A percentile compares a stretch with the other conserved stretches of the same genome.
These are phyloP conservation scores for Spiraea crenata DNA, from an alignment of 331 rosid genomes.

Conservation along the genomic window DNA sequence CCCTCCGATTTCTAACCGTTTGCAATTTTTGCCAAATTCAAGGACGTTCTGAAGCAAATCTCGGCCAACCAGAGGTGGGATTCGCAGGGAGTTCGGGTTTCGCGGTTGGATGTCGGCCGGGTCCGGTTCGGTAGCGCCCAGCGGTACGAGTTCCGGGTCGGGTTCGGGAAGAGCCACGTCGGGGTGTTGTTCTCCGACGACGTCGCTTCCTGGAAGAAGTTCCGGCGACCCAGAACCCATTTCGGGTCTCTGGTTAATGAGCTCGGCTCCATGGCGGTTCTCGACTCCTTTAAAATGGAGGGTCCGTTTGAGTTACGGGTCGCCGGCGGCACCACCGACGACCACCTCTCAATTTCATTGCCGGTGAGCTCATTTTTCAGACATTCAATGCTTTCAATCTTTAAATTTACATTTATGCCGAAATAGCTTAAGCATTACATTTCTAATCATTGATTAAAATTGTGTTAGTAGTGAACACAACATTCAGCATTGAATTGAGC, in stretches of 20 bases:
- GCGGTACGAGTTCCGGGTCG: slow-evolving; percentile 52
- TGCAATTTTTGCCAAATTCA: slow-evolving; percentile 4
- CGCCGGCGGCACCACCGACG: slow-evolving; percentile 20
- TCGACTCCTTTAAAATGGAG: slow-evolving; percentile 54
- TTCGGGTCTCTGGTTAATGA: slow-evolving; percentile 47
- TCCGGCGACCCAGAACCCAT: slow-evolving; percentile 39
- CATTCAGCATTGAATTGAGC: neutral
- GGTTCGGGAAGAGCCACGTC: slow-evolving; percentile 44
- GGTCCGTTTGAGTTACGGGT: slow-evolving; percentile 77
- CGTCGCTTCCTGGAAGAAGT: slow-evolving; percentile 59
- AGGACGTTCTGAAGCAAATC: slow-evolving; percentile 76
- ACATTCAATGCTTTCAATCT: neutral
- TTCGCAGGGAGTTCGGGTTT: slow-evolving; percentile 40
- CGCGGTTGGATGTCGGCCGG: slow-evolving; percentile 49
- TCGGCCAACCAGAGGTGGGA: slow-evolving; percentile 63
- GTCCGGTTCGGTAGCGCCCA: slow-evolving; percentile 54
- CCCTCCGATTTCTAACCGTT: neutral
- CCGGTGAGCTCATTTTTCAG: slow-evolving; percentile 42
- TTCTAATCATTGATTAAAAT: neutral
- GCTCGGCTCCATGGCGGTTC: slow-evolving; percentile 41
- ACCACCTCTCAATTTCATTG: slow-evolving; percentile 46
- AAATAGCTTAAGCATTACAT: neutral
- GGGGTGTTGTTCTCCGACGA: slow-evolving; percentile 54
- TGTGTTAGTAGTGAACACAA: too few species aligned
- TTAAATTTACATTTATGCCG: neutral